Percentiles rank a stretch among this genome's conserved stretches.
Conservation (phyloP, 2,329 filamentous ascomycete species). For the Botrytis medusae region DNA sequence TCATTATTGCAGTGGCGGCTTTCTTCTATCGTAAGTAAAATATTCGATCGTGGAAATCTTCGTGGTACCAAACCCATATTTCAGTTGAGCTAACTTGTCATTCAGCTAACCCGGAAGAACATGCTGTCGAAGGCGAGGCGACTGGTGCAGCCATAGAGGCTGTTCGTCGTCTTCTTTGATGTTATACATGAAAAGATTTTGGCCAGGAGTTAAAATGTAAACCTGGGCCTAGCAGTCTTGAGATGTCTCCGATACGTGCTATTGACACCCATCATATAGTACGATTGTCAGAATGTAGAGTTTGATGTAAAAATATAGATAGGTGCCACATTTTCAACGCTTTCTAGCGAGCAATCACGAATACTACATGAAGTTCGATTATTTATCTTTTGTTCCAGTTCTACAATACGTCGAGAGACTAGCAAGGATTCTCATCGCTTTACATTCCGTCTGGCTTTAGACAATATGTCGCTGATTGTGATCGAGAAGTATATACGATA, state of each 20-base stretch:
- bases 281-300: neutral
- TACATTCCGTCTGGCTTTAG: neutral
- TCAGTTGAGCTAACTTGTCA: neutral
- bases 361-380: neutral
- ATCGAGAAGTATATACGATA: neutral
- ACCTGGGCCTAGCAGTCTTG: neutral
- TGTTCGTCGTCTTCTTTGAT: conserved; percentile 10
- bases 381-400: neutral
- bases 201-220: neutral
- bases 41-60: neutral
- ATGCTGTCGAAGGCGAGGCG: neutral
- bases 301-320: neutral
- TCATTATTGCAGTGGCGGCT: conserved; percentile 58
- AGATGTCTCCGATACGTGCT: neutral
- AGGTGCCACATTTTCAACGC: neutral
- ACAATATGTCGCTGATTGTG: neutral
- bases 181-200: neutral
- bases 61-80: neutral
- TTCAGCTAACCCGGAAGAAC: conserved; percentile 12
- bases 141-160: conserved; percentile 1
- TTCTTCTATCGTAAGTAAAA: conserved; percentile 52
- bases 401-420: too few species aligned
- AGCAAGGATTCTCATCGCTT: neutral
- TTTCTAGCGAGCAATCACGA: neutral
- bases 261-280: neutral